These are phyloP conservation scores for Cordyceps fumosorosea DNA, from an alignment of 2,329 filamentous ascomycete species.

Conservation along the genomic window DNA sequence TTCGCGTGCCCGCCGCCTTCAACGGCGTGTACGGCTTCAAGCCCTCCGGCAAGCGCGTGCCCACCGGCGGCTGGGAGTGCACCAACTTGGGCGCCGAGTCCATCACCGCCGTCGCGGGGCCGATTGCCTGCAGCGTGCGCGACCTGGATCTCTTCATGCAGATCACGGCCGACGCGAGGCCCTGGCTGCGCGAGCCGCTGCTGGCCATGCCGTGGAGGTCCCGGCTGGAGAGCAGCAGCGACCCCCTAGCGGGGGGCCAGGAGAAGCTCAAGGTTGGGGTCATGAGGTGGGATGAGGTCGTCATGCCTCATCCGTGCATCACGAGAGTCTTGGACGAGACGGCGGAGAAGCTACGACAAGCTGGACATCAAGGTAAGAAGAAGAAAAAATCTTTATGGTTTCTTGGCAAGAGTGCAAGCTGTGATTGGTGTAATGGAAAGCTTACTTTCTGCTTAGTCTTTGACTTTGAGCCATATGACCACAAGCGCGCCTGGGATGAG, in stretches of 20 bases:
- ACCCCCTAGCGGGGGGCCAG: constrained; percentile 15
- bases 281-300: constrained; percentile 45
- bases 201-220: constrained; percentile 16
- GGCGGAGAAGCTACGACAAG: constrained; percentile 37
- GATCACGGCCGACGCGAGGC: not conserved
- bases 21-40: constrained; percentile 23
- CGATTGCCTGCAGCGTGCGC: constrained; percentile 30
- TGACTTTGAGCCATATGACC: constrained; percentile 47
- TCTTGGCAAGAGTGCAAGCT: not conserved
- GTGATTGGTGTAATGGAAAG: constrained; percentile 25
- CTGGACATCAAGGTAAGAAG: not conserved
- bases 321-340: constrained; percentile 44
- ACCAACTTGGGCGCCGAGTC: constrained; percentile 19
- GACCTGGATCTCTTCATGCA: constrained; percentile 22
- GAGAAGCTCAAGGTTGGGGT: constrained; percentile 48
- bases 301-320: constrained; percentile 48
- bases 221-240: not conserved
- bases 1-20: constrained; percentile 23
- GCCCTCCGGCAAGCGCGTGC: constrained; percentile 17
- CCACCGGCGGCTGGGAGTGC: constrained; percentile 14
- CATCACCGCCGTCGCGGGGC: constrained; percentile 33
- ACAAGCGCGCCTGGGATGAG: constrained; percentile 39
- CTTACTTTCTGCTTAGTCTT: constrained; percentile 28
- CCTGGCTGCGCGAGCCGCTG: constrained; percentile 14
- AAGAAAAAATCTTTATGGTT: not conserved